A percentile compares a stretch with the other conserved stretches of the same genome.
Evolutionary conservation across 2,329 filamentous ascomycete species (phyloP).

Genomic region (Fusarium longipes): DNA sequence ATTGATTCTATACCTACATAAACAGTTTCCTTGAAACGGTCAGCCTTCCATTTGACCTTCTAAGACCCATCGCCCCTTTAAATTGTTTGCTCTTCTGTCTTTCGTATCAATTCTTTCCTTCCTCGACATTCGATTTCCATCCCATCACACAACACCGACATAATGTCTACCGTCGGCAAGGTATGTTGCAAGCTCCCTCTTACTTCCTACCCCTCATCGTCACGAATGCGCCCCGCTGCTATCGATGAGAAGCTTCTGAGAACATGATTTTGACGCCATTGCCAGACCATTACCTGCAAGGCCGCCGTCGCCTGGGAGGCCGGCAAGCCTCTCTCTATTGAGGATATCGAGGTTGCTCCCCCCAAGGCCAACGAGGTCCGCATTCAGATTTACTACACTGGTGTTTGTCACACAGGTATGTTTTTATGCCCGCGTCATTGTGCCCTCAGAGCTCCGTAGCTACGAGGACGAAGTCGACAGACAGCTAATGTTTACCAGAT

Average conservation of each 20-base stretch:
- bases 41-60: constrained; percentile 16
- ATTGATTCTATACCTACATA: constrained; percentile 40
- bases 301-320: constrained; percentile 98
- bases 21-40: constrained; percentile 30
- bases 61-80: constrained; percentile 29
- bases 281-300: constrained; percentile 93
- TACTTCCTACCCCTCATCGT: constrained; percentile 31
- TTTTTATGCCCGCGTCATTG: constrained; percentile 11
- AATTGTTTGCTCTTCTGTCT: constrained; percentile 22
- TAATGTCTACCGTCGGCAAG: constrained; percentile 65
- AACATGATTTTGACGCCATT: constrained; percentile 31
- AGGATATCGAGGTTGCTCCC: constrained; percentile 91
- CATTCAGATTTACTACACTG: constrained; percentile 96
- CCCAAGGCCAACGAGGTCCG: constrained; percentile 94
- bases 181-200: constrained; percentile 50
- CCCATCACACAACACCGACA: constrained; percentile 33
- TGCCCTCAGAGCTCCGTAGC: constrained; percentile 4
- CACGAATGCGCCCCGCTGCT: constrained; percentile 42
- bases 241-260: constrained; percentile 12
- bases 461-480: background rate
- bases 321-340: constrained; percentile 86
- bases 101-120: constrained; percentile 22
- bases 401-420: constrained; percentile 96
- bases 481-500: constrained; percentile 62
- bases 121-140: constrained; percentile 24